Base-by-base conservation (phyloP, 371 early-diverging fungal genomes). In the Syncephalastrum contaminatum region DNA sequence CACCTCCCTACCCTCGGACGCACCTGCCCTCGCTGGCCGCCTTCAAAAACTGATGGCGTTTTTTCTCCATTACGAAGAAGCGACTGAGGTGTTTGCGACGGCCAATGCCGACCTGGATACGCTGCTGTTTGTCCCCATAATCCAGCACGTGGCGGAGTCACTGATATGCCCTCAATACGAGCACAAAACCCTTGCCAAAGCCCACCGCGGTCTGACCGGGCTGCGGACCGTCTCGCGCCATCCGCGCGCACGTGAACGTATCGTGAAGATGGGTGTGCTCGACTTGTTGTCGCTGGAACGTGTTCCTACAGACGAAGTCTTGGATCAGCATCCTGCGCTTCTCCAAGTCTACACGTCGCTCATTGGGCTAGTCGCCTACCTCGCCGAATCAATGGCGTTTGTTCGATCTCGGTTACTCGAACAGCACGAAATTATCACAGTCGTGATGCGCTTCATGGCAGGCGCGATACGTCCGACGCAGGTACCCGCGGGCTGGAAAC, bases 61-160 rank as follows among this genome's bases (percentile, higher is more conserved):
- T 7, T 63, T 67, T 22, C 36, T 73, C 12, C 67, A 67, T 21
- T 64, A 64, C 40, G 52, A 62, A 12, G 48, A 64, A 25, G 70
- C 67, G 1, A 64, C 69, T 6, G 58, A 64, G 7, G 49, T 54
- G 3, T 56, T 69, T 16, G 62, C 66, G 2, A 59, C 48, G 1
- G 54, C 70, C 2, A 51, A 67, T 1, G 58, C 62, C 12, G 49
- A 42, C 6, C 58, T 73, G 7, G 42, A 67, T 2, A 21, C 48
- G 1, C 47, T 47, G 20, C 45, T 73, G 2, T 73, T 67, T 67
- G 27, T 40, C 2, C 67, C 73, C 0, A 73, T 67, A 0, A 62
- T 73, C 15, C 58, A 62, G 4, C 43, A 58, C 8, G 73, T 65
- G 0, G 57, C 58, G 30, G 43, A 18, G 4, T 30, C 18, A 14